Conservation (phyloP, 495 filamentous ascomycete genomes). For the Lasiosphaeriaceae sp. region DNA sequence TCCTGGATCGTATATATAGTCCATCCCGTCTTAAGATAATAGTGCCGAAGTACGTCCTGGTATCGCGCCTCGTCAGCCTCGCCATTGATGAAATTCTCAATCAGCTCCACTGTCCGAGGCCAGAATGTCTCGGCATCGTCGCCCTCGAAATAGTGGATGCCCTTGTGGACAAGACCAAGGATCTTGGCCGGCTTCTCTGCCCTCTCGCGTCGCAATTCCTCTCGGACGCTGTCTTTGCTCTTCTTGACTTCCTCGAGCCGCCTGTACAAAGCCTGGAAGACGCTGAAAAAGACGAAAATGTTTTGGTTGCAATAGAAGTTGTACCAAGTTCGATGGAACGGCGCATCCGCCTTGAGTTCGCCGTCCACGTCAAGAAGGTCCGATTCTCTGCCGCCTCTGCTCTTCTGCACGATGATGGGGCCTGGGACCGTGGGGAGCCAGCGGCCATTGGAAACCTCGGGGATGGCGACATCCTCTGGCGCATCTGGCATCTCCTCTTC, state of each 20-base stretch:
- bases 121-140: conserved; percentile 46
- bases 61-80: conserved; percentile 76
- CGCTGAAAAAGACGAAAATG: conserved; percentile 88
- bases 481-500: conserved; percentile 61
- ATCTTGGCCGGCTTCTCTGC: conserved; percentile 73
- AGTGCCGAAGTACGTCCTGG: conserved; percentile 85
- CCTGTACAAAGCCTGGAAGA: conserved; percentile 83
- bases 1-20: conserved; percentile 86
- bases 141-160: conserved; percentile 42
- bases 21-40: conserved; percentile 85
- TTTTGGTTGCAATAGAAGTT: conserved; percentile 86
- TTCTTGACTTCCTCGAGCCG: conserved; percentile 79
- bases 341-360: conserved; percentile 71
- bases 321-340: conserved; percentile 72
- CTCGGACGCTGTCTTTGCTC: conserved; percentile 63
- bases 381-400: conserved; percentile 31
- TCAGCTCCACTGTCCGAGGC: conserved; percentile 57
- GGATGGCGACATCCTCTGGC: conserved; percentile 40
- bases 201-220: conserved; percentile 66
- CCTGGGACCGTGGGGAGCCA: conserved; percentile 48
- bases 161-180: conserved; percentile 62
- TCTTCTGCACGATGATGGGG: conserved; percentile 41
- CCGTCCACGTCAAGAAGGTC: conserved; percentile 46
- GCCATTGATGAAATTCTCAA: conserved; percentile 77
- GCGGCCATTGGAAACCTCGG: conserved; percentile 53